Conservation (phyloP, 1,284 basidiomycete species). For the Trichosporon inkin region DNA sequence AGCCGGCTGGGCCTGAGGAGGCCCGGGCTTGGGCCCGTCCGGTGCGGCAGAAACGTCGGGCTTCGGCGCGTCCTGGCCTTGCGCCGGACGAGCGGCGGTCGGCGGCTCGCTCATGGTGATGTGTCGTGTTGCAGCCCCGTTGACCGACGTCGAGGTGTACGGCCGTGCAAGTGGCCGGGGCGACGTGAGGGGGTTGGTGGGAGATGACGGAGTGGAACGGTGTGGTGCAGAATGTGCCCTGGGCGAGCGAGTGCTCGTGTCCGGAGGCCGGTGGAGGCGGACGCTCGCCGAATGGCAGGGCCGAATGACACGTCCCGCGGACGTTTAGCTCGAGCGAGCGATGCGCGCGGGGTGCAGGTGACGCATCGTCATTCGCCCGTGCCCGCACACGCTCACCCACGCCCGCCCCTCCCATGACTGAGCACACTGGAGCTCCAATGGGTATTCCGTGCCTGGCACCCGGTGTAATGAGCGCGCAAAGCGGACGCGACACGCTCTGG, state of each 20-base stretch:
- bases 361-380: too few species aligned
- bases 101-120: slow-evolving; percentile 16
- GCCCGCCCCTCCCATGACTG: too few species aligned
- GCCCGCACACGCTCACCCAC: too few species aligned
- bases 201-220: slow-evolving; percentile 6
- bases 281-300: too few species aligned
- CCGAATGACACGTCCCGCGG: too few species aligned
- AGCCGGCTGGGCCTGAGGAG: neutral
- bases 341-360: too few species aligned
- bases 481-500: too few species aligned
- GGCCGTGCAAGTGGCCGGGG: neutral
- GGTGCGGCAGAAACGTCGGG: neutral
- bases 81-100: slow-evolving; percentile 7
- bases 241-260: neutral
- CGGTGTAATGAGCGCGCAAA: too few species aligned
- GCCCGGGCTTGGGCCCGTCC: neutral
- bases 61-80: neutral
- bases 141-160: neutral
- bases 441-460: too few species aligned
- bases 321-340: too few species aligned
- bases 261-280: neutral
- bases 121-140: neutral
- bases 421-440: too few species aligned
- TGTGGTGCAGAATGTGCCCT: neutral
- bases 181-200: neutral